These are phyloP conservation scores for Colletotrichum siamense DNA, from an alignment of 2,329 filamentous ascomycete species.

Conservation along the genomic window DNA sequence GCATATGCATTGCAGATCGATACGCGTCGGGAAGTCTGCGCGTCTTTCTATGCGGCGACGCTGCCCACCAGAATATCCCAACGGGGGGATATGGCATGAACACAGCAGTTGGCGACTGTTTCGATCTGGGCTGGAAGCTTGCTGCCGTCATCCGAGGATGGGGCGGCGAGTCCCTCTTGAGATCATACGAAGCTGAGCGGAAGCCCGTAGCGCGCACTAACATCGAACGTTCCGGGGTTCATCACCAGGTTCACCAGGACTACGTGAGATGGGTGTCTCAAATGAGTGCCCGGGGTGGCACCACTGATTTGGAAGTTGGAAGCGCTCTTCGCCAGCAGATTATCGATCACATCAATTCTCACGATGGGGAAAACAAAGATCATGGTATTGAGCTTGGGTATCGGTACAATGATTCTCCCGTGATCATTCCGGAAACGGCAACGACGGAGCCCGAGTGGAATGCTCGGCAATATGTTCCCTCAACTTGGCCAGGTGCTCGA, in stretches of 20 bases:
- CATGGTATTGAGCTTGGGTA: slow-evolving; percentile 33
- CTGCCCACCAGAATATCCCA: slow-evolving; percentile 38
- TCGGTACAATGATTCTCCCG: slow-evolving; percentile 33
- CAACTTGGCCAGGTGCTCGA: neutral
- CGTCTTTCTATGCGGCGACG: slow-evolving; percentile 37
- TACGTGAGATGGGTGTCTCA: neutral
- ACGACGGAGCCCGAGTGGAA: neutral
- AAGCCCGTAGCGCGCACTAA: slow-evolving; percentile 23
- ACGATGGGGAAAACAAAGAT: slow-evolving; percentile 31
- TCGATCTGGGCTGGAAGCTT: slow-evolving; percentile 38
- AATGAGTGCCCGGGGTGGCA: neutral
- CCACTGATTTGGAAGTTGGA: neutral
- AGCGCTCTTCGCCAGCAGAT: neutral
- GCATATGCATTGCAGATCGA: slow-evolving; percentile 23
- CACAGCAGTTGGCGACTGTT: slow-evolving; percentile 35
- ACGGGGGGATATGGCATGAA: slow-evolving; percentile 41
- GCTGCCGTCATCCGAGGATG: slow-evolving; percentile 27
- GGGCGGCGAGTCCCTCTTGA: slow-evolving; percentile 20
- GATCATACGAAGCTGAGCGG: slow-evolving; percentile 30
- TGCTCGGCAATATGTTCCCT: neutral
- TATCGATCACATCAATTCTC: neutral
- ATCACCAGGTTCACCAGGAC: neutral
- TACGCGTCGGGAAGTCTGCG: slow-evolving; percentile 37
- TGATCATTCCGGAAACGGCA: neutral
- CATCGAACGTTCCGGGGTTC: slow-evolving; percentile 19